phyloP scores from a whole-genome alignment of 2,329 filamentous ascomycete genomes.

The Talaromyces sp. region DNA sequence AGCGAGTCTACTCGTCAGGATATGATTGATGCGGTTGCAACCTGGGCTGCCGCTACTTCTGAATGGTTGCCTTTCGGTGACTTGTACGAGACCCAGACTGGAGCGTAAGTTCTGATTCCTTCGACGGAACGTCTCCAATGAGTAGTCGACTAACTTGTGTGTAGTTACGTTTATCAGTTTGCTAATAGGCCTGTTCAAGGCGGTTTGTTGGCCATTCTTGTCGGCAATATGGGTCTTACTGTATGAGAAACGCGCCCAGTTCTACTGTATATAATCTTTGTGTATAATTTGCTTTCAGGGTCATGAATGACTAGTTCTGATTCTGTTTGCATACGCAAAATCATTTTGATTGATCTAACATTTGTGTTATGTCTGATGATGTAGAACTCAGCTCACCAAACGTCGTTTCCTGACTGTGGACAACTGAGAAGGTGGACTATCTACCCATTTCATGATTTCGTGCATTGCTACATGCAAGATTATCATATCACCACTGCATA shows the following conservation, averaged over 20 bases:
- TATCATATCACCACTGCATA: neutral
- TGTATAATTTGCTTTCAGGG: neutral
- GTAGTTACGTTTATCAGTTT: neutral
- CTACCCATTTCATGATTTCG: neutral
- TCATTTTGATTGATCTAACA: neutral
- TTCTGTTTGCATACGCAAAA: neutral
- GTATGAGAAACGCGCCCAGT: neutral
- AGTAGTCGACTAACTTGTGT: neutral
- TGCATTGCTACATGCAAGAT: neutral
- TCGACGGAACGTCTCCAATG: neutral
- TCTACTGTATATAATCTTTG: neutral
- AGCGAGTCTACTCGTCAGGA: conserved; percentile 1
- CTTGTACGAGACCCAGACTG: conserved; percentile 7
- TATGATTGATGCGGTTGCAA: conserved; percentile 12
- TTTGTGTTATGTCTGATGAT: neutral
- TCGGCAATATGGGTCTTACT: conserved; percentile 8
- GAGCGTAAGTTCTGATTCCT: neutral
- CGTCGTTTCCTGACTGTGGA: too few species aligned
- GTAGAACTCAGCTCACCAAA: neutral
- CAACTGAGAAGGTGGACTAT: neutral
- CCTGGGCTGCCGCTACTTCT: conserved; percentile 1
- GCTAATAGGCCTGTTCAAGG: conserved; percentile 6
- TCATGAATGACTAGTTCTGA: too few species aligned
- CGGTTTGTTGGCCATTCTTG: conserved; percentile 8
- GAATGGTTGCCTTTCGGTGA: conserved; percentile 12